Evolutionary conservation across 2,329 filamentous ascomycete genomes (phyloP).

Genomic region (Colletotrichum australisinense): DNA sequence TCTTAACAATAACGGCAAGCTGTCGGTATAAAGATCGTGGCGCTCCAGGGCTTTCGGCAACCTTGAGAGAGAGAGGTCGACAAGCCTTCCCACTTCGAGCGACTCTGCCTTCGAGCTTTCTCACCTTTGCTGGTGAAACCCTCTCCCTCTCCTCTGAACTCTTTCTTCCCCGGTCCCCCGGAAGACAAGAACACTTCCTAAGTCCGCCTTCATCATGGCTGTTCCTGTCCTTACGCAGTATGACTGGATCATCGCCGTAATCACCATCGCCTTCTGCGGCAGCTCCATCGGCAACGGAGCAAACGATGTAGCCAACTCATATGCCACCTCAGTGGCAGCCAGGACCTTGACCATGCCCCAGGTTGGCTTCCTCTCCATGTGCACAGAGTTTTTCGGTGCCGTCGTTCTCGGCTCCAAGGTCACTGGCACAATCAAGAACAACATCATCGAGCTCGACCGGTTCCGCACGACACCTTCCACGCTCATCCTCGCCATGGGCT

Average conservation of each 20-base stretch:
- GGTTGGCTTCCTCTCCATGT: constrained; percentile 58
- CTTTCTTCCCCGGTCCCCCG: not conserved
- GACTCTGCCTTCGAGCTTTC: not conserved
- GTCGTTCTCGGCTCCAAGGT: constrained; percentile 60
- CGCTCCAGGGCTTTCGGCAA: constrained; percentile 1
- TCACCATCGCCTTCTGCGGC: constrained; percentile 35
- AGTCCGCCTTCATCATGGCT: not conserved
- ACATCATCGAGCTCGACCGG: constrained; percentile 51
- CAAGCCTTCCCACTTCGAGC: constrained; percentile 6
- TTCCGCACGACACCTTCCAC: constrained; percentile 43
- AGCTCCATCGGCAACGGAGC: constrained; percentile 33
- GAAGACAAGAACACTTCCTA: no score
- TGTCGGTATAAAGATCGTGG: constrained; percentile 29
- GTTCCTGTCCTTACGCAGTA: constrained; percentile 32
- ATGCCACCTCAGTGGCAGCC: constrained; percentile 63
- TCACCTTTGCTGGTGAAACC: not conserved
- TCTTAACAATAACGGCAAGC: not conserved
- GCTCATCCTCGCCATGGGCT: constrained; percentile 31
- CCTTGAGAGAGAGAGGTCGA: constrained; percentile 10
- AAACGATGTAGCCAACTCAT: constrained; percentile 53
- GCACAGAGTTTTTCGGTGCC: constrained; percentile 64
- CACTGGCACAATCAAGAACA: constrained; percentile 55
- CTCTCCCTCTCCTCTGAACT: not conserved
- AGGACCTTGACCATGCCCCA: constrained; percentile 63
- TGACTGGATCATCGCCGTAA: constrained; percentile 35